phyloP scores from a whole-genome alignment of 371 early-diverging fungal species.

The Zancudomyces culisetae region DNA sequence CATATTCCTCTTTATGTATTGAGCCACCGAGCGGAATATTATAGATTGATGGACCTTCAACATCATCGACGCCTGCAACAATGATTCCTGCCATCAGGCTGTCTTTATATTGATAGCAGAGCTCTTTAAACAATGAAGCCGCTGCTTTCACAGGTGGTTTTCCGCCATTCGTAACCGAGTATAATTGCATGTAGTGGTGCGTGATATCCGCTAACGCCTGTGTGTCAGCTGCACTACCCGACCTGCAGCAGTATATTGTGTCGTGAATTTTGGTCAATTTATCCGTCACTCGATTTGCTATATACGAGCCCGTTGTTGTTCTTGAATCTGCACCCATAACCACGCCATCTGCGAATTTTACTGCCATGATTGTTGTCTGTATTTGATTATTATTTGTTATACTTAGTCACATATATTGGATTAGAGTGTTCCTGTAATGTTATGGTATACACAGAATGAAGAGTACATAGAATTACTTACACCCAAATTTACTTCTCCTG shows the following conservation, averaged over 20 bases:
- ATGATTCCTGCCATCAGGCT: conserved; percentile 90
- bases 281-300: conserved; percentile 95
- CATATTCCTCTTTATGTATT: conserved; percentile 77
- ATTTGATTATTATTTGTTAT: too few species aligned
- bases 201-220: conserved; percentile 96
- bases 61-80: conserved; percentile 96
- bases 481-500: conserved; percentile 88
- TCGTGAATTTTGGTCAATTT: conserved; percentile 95
- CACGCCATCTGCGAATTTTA: conserved; percentile 86
- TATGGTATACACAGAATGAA: too few species aligned
- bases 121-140: conserved; percentile 80
- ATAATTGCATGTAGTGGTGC: conserved; percentile 78
- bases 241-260: conserved; percentile 93
- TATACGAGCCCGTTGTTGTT: conserved; percentile 93
- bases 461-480: neutral
- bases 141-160: conserved; percentile 82
- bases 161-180: conserved; percentile 68
- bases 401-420: too few species aligned
- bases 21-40: conserved; percentile 91
- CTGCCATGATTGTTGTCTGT: conserved; percentile 99
- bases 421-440: too few species aligned
- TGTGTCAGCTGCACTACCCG: conserved; percentile 98
- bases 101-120: conserved; percentile 92
- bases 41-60: conserved; percentile 83
- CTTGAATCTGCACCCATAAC: conserved; percentile 98